These are phyloP conservation scores for Phaeophleospora eucalypticola DNA, from an alignment of 2,329 filamentous ascomycete genomes.

Conservation along the genomic window DNA sequence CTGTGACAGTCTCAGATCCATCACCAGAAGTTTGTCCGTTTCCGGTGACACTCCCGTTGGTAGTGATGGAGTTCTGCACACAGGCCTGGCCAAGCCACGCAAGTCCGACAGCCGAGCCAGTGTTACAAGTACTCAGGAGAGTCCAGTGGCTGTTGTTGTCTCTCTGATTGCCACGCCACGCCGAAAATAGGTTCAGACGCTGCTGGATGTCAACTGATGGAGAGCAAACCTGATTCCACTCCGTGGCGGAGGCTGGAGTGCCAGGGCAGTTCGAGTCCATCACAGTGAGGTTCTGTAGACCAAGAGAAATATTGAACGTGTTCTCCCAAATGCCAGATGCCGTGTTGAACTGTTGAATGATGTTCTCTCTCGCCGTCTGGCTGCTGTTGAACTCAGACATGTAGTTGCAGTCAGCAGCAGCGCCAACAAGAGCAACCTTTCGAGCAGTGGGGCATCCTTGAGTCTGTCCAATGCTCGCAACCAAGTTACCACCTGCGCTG, in stretches of 20 bases:
- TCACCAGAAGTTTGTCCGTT: constrained; percentile 35
- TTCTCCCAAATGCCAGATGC: constrained; percentile 85
- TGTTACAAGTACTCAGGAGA: constrained; percentile 75
- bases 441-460: constrained; percentile 84
- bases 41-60: constrained; percentile 39
- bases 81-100: constrained; percentile 93
- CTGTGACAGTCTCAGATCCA: constrained; percentile 68
- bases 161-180: constrained; percentile 72
- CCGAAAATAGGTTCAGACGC: constrained; percentile 81
- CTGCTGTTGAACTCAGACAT: constrained; percentile 65
- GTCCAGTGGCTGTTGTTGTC: constrained; percentile 95
- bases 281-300: constrained; percentile 79
- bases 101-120: constrained; percentile 78
- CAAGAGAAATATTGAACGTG: constrained; percentile 92
- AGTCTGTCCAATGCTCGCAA: constrained; percentile 72
- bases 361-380: constrained; percentile 63
- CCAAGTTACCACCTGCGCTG: constrained; percentile 73
- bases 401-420: constrained; percentile 92
- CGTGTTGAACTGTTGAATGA: constrained; percentile 79
- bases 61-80: constrained; percentile 49
- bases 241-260: constrained; percentile 60
- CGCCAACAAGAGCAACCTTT: constrained; percentile 84
- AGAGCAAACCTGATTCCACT: constrained; percentile 80
- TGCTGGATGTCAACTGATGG: constrained; percentile 61
- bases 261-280: constrained; percentile 71